phyloP scores from a whole-genome alignment of 164 flowering plant genomes.

The Vitis rotundifolia region DNA sequence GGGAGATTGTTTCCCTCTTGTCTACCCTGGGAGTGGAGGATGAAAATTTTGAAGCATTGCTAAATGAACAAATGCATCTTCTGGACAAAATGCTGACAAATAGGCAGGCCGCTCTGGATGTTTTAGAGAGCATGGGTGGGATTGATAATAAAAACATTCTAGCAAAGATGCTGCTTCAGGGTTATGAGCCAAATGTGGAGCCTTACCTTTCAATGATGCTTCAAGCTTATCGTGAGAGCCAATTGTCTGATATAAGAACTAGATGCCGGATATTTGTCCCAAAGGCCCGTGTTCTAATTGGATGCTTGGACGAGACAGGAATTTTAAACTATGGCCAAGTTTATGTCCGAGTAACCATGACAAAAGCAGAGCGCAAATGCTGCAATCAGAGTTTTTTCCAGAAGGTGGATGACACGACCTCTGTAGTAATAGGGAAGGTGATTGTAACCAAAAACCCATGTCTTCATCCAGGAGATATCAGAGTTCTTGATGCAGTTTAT shows the following conservation, averaged over 20 bases:
- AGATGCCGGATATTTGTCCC: slow-evolving; percentile 79
- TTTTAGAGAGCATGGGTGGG: slow-evolving; percentile 51
- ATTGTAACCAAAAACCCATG: slow-evolving; percentile 96
- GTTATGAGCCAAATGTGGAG: slow-evolving; percentile 72
- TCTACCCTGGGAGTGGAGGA: slow-evolving; percentile 88
- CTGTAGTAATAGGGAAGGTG: slow-evolving; percentile 67
- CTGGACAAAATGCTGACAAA: slow-evolving; percentile 63
- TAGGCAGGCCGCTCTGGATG: slow-evolving; percentile 59
- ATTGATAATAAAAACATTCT: slow-evolving; percentile 37
- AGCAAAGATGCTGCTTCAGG: slow-evolving; percentile 66
- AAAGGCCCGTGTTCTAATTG: slow-evolving; percentile 76
- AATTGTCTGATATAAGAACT: slow-evolving; percentile 63
- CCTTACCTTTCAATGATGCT: slow-evolving; percentile 92
- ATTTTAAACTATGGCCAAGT: slow-evolving; percentile 80
- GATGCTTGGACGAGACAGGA: slow-evolving; percentile 91
- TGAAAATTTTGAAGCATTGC: slow-evolving; percentile 52
- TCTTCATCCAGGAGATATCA: slow-evolving; percentile 94
- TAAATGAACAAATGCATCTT: slow-evolving; percentile 44
- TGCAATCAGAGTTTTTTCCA: slow-evolving; percentile 43
- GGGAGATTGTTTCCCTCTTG: slow-evolving; percentile 79
- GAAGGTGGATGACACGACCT: slow-evolving; percentile 60
- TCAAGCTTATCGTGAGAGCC: slow-evolving; percentile 54
- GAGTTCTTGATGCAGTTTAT: slow-evolving; percentile 86
- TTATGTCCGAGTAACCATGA: slow-evolving; percentile 68
- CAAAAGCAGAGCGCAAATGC: slow-evolving; percentile 41